phyloP scores from a whole-genome alignment of 495 filamentous ascomycete genomes.

The Lindgomyces ingoldianus region DNA sequence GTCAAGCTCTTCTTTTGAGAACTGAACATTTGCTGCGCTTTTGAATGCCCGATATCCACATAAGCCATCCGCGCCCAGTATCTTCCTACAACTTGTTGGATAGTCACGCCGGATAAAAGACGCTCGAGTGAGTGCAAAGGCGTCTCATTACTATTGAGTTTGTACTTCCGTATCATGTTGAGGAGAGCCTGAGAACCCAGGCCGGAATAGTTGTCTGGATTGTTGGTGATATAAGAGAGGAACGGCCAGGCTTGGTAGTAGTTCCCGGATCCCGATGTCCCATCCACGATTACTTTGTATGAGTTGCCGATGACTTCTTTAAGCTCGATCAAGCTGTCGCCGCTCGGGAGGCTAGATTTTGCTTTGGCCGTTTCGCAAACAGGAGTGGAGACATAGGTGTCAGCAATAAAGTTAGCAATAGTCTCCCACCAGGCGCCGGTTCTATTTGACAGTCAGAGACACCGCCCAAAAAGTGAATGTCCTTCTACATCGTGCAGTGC shows the following conservation, averaged over 20 bases:
- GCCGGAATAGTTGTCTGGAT: constrained; percentile 48
- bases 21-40: constrained; percentile 43
- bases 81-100: constrained; percentile 48
- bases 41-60: constrained; percentile 49
- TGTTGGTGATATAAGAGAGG: constrained; percentile 48
- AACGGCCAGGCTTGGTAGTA: constrained; percentile 44
- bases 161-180: constrained; percentile 49
- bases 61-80: constrained; percentile 55
- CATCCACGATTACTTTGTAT: constrained; percentile 51
- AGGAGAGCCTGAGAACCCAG: constrained; percentile 46
- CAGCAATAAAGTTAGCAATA: constrained; percentile 51
- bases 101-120: constrained; percentile 32
- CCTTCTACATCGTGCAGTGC: too few species aligned
- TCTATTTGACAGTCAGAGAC: neutral
- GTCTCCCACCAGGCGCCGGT: constrained; percentile 55
- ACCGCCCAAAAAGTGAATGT: neutral
- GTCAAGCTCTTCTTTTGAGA: constrained; percentile 42
- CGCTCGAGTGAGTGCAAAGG: constrained; percentile 49
- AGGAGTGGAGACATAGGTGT: constrained; percentile 48
- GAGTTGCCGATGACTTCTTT: constrained; percentile 50
- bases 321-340: constrained; percentile 48
- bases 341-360: constrained; percentile 40
- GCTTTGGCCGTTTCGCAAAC: constrained; percentile 42
- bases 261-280: constrained; percentile 42
- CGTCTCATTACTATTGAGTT: constrained; percentile 49